phyloP scores from a whole-genome alignment of 1,284 basidiomycete genomes.

The Apiotrichum montevideense region DNA sequence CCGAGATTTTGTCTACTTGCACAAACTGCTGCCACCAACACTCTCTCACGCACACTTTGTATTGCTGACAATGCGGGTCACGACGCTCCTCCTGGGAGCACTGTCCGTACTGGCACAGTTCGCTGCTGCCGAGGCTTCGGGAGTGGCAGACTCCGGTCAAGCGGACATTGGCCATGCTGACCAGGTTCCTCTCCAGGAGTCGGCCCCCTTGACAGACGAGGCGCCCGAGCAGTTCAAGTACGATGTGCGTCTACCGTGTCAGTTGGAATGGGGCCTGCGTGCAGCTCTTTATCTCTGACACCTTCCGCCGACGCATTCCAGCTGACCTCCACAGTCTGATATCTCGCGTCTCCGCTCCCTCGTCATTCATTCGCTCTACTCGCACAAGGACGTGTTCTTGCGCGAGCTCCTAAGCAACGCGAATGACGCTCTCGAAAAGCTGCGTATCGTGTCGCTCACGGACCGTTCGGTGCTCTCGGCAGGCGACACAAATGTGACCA shows the following conservation, averaged over 20 bases:
- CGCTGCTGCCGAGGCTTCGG: slow-evolving; percentile 51
- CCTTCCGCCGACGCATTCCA: neutral
- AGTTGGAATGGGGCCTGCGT: neutral
- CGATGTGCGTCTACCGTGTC: slow-evolving; percentile 55
- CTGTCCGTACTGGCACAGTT: slow-evolving; percentile 50
- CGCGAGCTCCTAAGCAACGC: slow-evolving; percentile 90
- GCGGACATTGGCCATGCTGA: no score
- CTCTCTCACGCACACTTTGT: neutral
- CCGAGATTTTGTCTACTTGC: no score
- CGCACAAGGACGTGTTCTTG: slow-evolving; percentile 76
- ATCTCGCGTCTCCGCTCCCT: slow-evolving; percentile 83
- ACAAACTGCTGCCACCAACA: no score
- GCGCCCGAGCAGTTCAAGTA: slow-evolving; percentile 55
- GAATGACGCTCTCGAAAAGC: slow-evolving; percentile 90
- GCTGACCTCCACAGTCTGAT: slow-evolving; percentile 61
- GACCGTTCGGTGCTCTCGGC: slow-evolving; percentile 62
- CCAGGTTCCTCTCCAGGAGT: no score
- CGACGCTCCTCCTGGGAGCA: slow-evolving; percentile 15
- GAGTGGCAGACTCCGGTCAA: no score
- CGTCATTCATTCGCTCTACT: slow-evolving; percentile 64
- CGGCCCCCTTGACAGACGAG: slow-evolving; percentile 42
- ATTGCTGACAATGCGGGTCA: slow-evolving; percentile 20
- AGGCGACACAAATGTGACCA: slow-evolving; percentile 72
- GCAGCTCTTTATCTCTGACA: neutral
- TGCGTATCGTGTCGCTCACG: slow-evolving; percentile 74